Base-by-base conservation (phyloP, 305 asterid genomes). In the Fraxinus ornus region DNA sequence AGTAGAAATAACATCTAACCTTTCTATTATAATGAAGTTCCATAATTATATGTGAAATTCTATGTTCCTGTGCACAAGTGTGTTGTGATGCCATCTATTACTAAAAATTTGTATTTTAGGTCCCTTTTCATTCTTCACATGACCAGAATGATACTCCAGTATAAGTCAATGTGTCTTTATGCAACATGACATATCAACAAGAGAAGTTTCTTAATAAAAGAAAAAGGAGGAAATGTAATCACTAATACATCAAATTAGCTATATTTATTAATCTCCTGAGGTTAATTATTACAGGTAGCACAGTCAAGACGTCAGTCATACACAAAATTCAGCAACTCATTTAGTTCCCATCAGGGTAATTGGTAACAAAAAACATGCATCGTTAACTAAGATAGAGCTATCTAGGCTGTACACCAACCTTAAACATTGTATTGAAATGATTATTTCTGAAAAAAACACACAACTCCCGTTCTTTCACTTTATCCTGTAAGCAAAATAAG, bases 401-500 rank as follows among this genome's bases (percentile, higher is more conserved):
- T 75, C 64, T 72, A 81, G 3, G 68, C 41, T 62, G 81, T n/a
- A 36, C 76, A 85, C 93, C 84, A 79, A 97, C 99, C 98, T 97
- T 97, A 86, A 95, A 95, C 99, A 97, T 95, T 66, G 98, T 93
- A 85, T 95, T 97, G 92, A 97, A 97, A 89, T 95, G 99, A 85
- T 97, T 97, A 89, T 97, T 97, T 82, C 99, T 91, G 93, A 97
- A 97, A 78, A 97, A 93, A 75, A 97, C 98, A 79, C 97, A 95
- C 70, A 97, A 90, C 87, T 93, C 99, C 2, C 97, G 91, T 86
- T 97, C 99, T 90, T 93, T 97, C 85, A 94, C 90, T 81, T 91
- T 90, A 66, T 92, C 97, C 91, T 84, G 94, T 86, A 97, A 93
- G 91, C 93, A 89, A 89, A 93, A 93, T 36, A 97, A 90, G 82